These are phyloP conservation scores for Suhomyces sp. DNA, from an alignment of 805 yeast genomes.

Conservation along the genomic window DNA sequence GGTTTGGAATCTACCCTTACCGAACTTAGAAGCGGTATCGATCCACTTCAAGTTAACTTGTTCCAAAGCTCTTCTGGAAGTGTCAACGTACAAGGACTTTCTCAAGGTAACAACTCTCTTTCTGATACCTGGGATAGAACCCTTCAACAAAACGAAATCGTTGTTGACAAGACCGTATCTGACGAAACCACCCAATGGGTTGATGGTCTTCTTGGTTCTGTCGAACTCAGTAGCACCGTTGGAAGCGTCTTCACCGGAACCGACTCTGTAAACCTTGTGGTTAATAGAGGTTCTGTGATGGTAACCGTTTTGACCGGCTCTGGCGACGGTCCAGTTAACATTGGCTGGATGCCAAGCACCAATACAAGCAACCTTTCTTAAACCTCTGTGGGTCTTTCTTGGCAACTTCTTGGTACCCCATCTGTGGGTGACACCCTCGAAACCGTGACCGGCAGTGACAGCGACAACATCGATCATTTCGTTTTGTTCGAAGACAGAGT, in stretches of 20 bases:
- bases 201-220: conserved; percentile 99
- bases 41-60: conserved; percentile 98
- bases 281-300: conserved; percentile 99
- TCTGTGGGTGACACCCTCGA: conserved; percentile 99
- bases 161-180: conserved; percentile 98
- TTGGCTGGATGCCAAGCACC: conserved; percentile 99
- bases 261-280: conserved; percentile 99
- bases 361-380: conserved; percentile 99
- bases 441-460: conserved; percentile 99
- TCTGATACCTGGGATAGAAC: conserved; percentile 99
- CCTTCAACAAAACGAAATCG: conserved; percentile 97
- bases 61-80: conserved; percentile 97
- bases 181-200: conserved; percentile 99
- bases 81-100: conserved; percentile 96
- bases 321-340: conserved; percentile 99
- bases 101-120: conserved; percentile 99
- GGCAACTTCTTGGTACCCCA: conserved; percentile 99
- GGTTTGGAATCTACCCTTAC: conserved; percentile 99
- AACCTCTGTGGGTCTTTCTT: conserved; percentile 99
- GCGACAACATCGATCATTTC: conserved; percentile 98
- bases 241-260: conserved; percentile 92
- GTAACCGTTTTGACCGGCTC: conserved; percentile 99
- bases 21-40: conserved; percentile 99
- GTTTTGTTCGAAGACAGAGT: conserved; percentile 96
- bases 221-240: conserved; percentile 96